Evolutionary conservation across 352 stramenopile species (phyloP), one percentile per base, ranked within the genome.

Genomic region (Globisporangium lucens): DNA sequence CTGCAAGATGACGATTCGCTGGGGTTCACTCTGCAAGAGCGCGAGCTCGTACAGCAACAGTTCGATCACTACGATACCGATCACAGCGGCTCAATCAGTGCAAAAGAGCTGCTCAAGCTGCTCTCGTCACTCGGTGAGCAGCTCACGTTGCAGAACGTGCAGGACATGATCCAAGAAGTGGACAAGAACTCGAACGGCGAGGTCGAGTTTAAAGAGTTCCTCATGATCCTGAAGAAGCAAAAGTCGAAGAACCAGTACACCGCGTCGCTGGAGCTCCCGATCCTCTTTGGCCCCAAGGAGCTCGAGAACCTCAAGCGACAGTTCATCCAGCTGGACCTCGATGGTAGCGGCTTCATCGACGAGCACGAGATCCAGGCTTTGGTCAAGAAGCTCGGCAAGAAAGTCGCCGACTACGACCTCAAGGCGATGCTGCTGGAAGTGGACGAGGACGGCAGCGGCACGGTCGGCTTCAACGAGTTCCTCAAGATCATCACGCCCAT

Each of bases 401-500:
- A 72, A 6, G 67, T 69, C 9, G 73, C 73, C 5, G 75, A 83
- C 29, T 85, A 82, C 33, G 74, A 93, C 47, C 52, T 91, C 13
- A 68, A 74, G 13, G 75, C 73, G 8, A 90, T 93, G 73, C 66
- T 93, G 33, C 67, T 69, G 9, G 83, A 91, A 61, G 85, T 91
- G 3, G 85, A 93, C 65, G 77, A 66, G 0, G 83, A 91, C 60
- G 77, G 76, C 17, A 91, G 83, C 53, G 85, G 85, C 10, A 71
- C 75, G 0, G 91, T 93, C 56, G 79, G 82, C 56, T 91, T 89
- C 61, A 88, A 85, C 64, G 80, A 89, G 71, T 91, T 91, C 67
- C 61, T 89, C 46, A 77, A 89, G 65, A 87, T 91, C 53, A 76
- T 91, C 20, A 74, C 79, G 12, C 74, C 29, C 36, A 89, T 91